Evolutionary conservation across 345 rosid species (phyloP), one percentile per base, ranked within the genome.

Genomic region (Eucalyptus sp.): DNA sequence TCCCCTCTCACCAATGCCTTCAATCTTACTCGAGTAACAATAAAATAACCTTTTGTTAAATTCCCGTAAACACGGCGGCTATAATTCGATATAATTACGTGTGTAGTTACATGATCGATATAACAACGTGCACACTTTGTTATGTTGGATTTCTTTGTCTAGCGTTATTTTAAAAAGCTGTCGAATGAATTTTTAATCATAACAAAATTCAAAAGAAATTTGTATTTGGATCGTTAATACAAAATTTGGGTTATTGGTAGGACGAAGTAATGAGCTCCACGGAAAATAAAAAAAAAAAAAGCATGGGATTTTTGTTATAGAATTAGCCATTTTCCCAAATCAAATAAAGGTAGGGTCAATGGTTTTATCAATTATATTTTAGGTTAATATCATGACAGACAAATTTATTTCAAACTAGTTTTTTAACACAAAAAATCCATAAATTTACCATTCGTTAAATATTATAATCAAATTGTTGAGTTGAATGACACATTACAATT

Each of bases 401-500:
- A 54, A 54, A 22, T 54, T 54, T 54, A 54, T 56, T 24, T 9
- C 2, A 56, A 56, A 56, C 0, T 9, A 56, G 22, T 56, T 56
- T 56, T 56, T 56, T 22, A 22, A 8, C 25, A 56, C 27, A 22
- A 56, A 9, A 52, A 7, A 52, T 52, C 56, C 9, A 18, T 52
- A 52, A 51, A 52, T 52, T 52, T 18, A 52, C 0, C 56, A 52
- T 18, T 52, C 2, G 2, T 52, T 1, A 52, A 52, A 52, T 52
- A 52, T 52, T 52, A 52, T 52, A 52, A 7, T 52, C 2, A 52
- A 52, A 17, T 52, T 52, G 2, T 52, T 52, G 4, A 52, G 9
- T 17, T 7, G 56, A 17, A 51, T 51, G 0, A 17, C 2, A 51
- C 8, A 2, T 6, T 51, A 3, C 2, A 7, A 51, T 51, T 51